A percentile compares a stretch with the other conserved stretches of the same genome.
These are phyloP conservation scores for Cicer arietinum DNA, from an alignment of 306 rosid genomes.

Conservation along the genomic window DNA sequence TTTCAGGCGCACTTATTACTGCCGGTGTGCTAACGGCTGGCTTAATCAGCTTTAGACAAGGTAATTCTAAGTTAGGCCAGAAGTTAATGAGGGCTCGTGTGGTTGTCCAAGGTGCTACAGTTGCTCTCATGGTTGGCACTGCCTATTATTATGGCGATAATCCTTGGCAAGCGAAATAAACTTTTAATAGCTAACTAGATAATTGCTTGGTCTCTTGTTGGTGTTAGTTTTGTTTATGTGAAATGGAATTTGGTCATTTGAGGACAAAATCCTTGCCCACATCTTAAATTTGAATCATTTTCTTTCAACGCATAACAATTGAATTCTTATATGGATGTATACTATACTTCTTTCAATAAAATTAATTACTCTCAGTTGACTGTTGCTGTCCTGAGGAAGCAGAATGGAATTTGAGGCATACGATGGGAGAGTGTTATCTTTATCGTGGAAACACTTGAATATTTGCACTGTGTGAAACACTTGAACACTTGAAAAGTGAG, in stretches of 20 bases:
- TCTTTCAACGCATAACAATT: neutral
- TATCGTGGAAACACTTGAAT: too few relatives aligned
- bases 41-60: slow-evolving; percentile 79
- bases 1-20: slow-evolving; percentile 78
- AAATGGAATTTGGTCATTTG: slow-evolving; percentile 37
- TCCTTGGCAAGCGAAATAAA: slow-evolving; percentile 69
- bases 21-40: slow-evolving; percentile 93
- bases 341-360: slow-evolving; percentile 5
- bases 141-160: slow-evolving; percentile 83
- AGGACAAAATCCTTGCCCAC: slow-evolving; percentile 32
- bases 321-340: slow-evolving; percentile 22
- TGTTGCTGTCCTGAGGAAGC: slow-evolving; percentile 13
- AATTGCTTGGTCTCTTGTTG: slow-evolving; percentile 31
- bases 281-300: slow-evolving; percentile 1
- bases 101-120: slow-evolving; percentile 87
- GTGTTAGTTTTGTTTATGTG: slow-evolving; percentile 12
- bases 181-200: neutral
- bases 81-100: slow-evolving; percentile 94
- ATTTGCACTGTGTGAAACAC: too few relatives aligned
- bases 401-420: neutral
- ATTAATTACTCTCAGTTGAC: neutral
- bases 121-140: slow-evolving; percentile 90
- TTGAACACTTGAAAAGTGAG: too few relatives aligned
- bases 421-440: neutral
- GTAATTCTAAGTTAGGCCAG: slow-evolving; percentile 89